Conservation (phyloP, 2,329 filamentous ascomycete species). For the Sphaceloma murrayae region DNA sequence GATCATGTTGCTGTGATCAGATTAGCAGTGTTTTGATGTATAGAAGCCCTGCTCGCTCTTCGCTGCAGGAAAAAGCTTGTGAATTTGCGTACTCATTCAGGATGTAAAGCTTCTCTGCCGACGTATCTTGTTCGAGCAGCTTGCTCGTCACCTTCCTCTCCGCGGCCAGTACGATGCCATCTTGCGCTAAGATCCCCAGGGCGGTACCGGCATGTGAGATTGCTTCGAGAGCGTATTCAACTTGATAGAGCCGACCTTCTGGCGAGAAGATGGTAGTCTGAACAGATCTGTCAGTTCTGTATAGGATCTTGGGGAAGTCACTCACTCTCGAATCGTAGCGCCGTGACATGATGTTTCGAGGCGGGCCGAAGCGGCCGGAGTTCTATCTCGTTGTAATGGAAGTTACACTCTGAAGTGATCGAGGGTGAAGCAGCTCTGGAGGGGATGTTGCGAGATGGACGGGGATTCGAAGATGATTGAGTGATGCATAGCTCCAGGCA, state of each 20-base stretch:
- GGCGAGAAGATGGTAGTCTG: constrained; percentile 97
- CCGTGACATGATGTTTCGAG: constrained; percentile 64
- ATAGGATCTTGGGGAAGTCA: constrained; percentile 20
- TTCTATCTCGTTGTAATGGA: not conserved
- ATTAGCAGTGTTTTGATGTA: not conserved
- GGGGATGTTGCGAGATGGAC: not conserved
- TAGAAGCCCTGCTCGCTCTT: not conserved
- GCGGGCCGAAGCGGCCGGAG: not conserved
- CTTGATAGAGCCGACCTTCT: constrained; percentile 95
- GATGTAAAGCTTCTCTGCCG: constrained; percentile 99
- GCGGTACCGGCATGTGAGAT: constrained; percentile 98
- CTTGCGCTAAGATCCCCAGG: constrained; percentile 90
- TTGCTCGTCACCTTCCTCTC: constrained; percentile 99
- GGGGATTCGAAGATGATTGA: not conserved
- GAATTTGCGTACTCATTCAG: constrained; percentile 71
- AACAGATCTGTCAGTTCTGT: constrained; percentile 2
- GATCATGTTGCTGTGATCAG: constrained; percentile 84
- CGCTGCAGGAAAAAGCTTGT: too few species aligned
- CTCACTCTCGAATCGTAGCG: constrained; percentile 94
- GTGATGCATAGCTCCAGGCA: constrained; percentile 17
- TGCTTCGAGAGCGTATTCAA: constrained; percentile 97
- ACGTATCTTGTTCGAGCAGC: constrained; percentile 97
- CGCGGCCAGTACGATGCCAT: constrained; percentile 95
- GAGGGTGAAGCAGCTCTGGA: not conserved
- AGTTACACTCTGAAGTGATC: not conserved